These are phyloP conservation scores for Avena insularis DNA, from an alignment of 176 grass and related monocot species.

Conservation along the genomic window DNA sequence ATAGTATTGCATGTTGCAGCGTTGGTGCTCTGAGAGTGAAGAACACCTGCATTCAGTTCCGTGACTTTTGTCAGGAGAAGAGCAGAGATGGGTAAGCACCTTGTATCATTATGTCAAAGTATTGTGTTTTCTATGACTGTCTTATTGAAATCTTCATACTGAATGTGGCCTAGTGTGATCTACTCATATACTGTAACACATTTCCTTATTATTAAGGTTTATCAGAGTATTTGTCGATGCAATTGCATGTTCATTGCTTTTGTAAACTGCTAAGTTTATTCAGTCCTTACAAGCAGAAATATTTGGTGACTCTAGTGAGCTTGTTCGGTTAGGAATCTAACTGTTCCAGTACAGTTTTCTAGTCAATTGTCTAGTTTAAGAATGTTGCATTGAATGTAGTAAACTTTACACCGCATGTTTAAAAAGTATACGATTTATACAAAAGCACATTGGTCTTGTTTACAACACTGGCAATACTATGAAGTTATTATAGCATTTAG, in stretches of 20 bases:
- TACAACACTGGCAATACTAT: not conserved
- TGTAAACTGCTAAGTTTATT: not conserved
- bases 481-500: not conserved
- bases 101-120: slow-evolving; percentile 10
- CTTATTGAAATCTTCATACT: slow-evolving; percentile 15
- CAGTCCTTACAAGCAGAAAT: not conserved
- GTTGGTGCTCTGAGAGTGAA: slow-evolving; percentile 72
- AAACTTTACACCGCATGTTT: not conserved
- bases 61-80: slow-evolving; percentile 46
- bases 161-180: not conserved
- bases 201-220: slow-evolving; percentile 16
- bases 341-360: not conserved
- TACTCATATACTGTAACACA: not conserved
- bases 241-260: slow-evolving; percentile 2
- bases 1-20: slow-evolving; percentile 47
- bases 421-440: not conserved
- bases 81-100: slow-evolving; percentile 61
- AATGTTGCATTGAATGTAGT: not conserved
- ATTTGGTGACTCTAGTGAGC: not conserved
- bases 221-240: not conserved
- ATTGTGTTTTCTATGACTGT: slow-evolving; percentile 10
- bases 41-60: slow-evolving; percentile 55
- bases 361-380: not conserved
- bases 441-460: not conserved
- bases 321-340: not conserved